A percentile compares a stretch with the other conserved stretches of the same genome.
These are phyloP conservation scores for Trichophaea hybrida DNA, from an alignment of 2,329 filamentous ascomycete species.

Conservation along the genomic window DNA sequence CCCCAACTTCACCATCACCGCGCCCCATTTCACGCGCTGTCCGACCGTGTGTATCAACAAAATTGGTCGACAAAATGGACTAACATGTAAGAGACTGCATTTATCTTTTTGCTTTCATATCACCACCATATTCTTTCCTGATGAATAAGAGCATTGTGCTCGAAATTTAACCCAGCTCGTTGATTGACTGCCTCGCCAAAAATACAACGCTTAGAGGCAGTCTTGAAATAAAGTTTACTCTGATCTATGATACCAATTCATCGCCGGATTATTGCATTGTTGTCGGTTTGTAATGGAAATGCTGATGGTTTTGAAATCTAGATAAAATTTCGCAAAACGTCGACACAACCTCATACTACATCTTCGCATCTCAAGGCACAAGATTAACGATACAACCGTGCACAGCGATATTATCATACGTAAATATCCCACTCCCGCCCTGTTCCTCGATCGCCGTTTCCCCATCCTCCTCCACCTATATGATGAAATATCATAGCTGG, in stretches of 20 bases:
- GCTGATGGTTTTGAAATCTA: too few relatives aligned
- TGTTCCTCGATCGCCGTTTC: background rate
- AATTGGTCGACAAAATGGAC: background rate
- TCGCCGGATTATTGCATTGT: too few relatives aligned
- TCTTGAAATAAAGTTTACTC: background rate
- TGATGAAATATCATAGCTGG: constrained; percentile 22
- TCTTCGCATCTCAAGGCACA: too few relatives aligned
- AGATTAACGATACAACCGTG: background rate
- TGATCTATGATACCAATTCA: background rate
- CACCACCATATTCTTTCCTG: background rate
- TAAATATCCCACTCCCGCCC: background rate
- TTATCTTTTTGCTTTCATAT: background rate
- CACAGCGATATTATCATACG: background rate
- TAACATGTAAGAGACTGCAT: background rate
- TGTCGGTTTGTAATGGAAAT: too few relatives aligned
- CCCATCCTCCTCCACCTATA: constrained; percentile 3
- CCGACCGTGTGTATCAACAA: background rate
- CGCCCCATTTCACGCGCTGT: background rate
- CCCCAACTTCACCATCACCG: background rate
- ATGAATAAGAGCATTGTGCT: background rate
- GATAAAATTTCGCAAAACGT: too few relatives aligned
- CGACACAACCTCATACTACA: too few relatives aligned
- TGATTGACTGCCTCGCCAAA: background rate
- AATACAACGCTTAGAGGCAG: background rate
- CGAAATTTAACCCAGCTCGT: constrained; percentile 1